Conservation (phyloP, 129 eudicot species). For the Lonicera japonica region DNA sequence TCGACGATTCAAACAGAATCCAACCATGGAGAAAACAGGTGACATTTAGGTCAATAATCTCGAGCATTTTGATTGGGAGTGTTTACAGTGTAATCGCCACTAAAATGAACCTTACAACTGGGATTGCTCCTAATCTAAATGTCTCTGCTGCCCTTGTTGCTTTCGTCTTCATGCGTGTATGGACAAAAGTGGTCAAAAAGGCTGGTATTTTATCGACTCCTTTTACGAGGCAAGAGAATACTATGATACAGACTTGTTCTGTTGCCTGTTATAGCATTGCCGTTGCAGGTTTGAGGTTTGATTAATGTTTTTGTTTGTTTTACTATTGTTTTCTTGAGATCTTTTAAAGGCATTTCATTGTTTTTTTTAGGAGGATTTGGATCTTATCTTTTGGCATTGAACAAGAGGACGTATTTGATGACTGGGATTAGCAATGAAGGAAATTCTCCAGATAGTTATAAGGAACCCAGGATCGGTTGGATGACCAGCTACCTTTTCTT, state of each 20-base stretch:
- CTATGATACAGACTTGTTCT: constrained; percentile 49
- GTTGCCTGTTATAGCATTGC: constrained; percentile 56
- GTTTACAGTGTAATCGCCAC: constrained; percentile 42
- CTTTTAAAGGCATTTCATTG: constrained; percentile 1
- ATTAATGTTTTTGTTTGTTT: constrained; percentile 1
- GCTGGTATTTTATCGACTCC: constrained; percentile 29
- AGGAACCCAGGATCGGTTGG: constrained; percentile 73
- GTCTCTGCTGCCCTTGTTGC: constrained; percentile 69
- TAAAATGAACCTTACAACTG: constrained; percentile 55
- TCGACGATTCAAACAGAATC: constrained; percentile 27
- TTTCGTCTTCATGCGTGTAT: constrained; percentile 30
- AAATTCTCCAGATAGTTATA: constrained; percentile 46
- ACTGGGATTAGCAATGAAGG: constrained; percentile 43
- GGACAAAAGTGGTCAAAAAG: constrained; percentile 37
- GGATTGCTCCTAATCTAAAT: constrained; percentile 46
- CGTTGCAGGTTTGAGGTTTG: constrained; percentile 30
- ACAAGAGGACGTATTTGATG: constrained; percentile 64
- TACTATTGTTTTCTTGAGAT: background rate
- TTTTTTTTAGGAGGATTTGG: constrained; percentile 63
- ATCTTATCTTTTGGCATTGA: constrained; percentile 61
- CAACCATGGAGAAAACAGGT: constrained; percentile 49
- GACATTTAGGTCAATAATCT: constrained; percentile 34
- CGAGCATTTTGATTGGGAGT: constrained; percentile 34
- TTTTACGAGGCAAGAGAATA: constrained; percentile 50
- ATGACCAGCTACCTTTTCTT: constrained; percentile 64